Conservation (phyloP, 371 early-diverging fungal genomes). For the Lichtheimia ornata region DNA sequence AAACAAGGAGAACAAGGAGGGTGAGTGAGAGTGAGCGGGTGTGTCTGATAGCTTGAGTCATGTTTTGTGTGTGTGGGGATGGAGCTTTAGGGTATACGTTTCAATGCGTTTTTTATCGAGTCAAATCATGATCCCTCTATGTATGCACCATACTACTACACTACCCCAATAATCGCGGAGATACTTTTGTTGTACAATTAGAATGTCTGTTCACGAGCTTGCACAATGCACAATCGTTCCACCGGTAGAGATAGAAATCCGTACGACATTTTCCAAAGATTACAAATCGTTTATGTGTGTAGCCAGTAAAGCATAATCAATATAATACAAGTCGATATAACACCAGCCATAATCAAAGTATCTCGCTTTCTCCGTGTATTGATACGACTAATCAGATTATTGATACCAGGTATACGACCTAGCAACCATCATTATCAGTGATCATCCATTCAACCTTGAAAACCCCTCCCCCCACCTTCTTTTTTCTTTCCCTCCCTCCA, state of each 20-base stretch:
- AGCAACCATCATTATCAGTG: not conserved
- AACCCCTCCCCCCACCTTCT: not conserved
- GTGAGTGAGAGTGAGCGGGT: no score
- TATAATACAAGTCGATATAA: conserved; percentile 60
- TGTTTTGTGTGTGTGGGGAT: no score
- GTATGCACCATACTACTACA: no score
- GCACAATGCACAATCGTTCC: conserved; percentile 1
- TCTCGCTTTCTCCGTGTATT: conserved; percentile 65
- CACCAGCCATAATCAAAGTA: conserved; percentile 64
- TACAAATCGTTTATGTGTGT: conserved; percentile 28
- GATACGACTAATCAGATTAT: conserved; percentile 62
- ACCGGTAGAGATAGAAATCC: not conserved
- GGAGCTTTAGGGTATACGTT: no score
- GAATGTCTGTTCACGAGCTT: no score
- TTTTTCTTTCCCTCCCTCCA: not conserved
- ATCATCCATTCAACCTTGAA: no score
- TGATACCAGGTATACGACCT: conserved; percentile 65
- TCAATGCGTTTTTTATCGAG: no score
- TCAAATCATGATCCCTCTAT: no score
- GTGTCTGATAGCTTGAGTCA: no score
- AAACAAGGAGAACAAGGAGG: no score
- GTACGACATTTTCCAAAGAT: not conserved
- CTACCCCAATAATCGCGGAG: no score
- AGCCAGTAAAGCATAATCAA: conserved; percentile 57
- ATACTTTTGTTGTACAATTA: no score